These are phyloP conservation scores for Pichia sp. DNA, from an alignment of 1,139 yeast genomes.

Conservation along the genomic window DNA sequence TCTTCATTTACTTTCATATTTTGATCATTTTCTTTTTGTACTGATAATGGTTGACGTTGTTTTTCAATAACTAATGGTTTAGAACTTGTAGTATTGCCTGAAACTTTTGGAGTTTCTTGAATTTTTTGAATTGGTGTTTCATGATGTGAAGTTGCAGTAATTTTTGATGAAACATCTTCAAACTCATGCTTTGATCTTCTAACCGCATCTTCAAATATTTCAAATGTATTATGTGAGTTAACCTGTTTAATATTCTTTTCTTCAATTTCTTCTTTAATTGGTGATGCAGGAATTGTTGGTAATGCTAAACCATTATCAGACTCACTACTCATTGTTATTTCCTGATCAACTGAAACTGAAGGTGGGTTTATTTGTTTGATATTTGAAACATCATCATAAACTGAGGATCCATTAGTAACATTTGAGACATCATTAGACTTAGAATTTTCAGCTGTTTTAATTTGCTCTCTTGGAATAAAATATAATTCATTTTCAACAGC, in stretches of 20 bases:
- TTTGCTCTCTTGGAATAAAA: constrained; percentile 16
- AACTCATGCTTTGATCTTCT: constrained; percentile 16
- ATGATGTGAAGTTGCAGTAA: not conserved
- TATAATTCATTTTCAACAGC: constrained; percentile 22
- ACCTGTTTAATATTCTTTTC: constrained; percentile 11
- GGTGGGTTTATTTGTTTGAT: not conserved
- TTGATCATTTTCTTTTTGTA: constrained; percentile 24
- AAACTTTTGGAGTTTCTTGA: not conserved
- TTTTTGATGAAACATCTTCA: constrained; percentile 6
- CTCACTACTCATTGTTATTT: constrained; percentile 22
- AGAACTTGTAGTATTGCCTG: not conserved
- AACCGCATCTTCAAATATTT: constrained; percentile 19
- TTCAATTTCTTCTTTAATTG: constrained; percentile 24
- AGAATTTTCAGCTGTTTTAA: not conserved
- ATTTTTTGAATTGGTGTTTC: not conserved
- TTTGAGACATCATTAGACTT: not conserved
- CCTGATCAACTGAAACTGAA: constrained; percentile 21
- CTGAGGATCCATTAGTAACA: constrained; percentile 15
- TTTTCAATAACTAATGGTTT: constrained; percentile 13
- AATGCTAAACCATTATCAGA: constrained; percentile 23
- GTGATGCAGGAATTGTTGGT: constrained; percentile 33
- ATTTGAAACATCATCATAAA: not conserved
- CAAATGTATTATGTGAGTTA: constrained; percentile 19
- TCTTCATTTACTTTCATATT: not conserved
- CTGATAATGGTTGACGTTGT: constrained; percentile 31